phyloP scores from a whole-genome alignment of 2,329 filamentous ascomycete genomes.

The Stylonectria norvegica region DNA sequence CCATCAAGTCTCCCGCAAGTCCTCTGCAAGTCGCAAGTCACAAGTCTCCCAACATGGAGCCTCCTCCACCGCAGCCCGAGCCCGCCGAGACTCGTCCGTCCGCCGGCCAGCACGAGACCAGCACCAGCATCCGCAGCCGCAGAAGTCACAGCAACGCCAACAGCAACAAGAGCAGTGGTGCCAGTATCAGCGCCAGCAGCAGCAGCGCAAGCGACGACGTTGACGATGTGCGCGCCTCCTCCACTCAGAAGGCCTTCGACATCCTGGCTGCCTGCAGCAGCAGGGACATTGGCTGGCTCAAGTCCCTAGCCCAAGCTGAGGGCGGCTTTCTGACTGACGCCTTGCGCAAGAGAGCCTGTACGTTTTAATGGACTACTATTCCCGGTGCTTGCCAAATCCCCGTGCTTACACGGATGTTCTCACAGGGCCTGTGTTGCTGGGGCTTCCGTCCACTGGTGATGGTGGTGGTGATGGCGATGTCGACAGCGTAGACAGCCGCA shows the following conservation, averaged over 20 bases:
- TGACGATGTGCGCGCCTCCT: constrained; percentile 13
- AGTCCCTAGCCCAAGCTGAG: constrained; percentile 55
- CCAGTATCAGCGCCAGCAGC: constrained; percentile 5
- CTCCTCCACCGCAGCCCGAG: not conserved
- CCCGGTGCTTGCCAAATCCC: constrained; percentile 1
- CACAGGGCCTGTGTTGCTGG: constrained; percentile 62
- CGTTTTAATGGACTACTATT: constrained; percentile 35
- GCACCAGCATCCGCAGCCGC: not conserved
- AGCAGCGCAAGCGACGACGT: constrained; percentile 5
- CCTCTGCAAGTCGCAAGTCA: no score
- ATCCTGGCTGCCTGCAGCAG: constrained; percentile 56
- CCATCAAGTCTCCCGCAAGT: not conserved
- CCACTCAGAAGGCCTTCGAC: constrained; percentile 34
- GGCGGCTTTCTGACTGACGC: constrained; percentile 67
- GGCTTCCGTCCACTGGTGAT: constrained; percentile 25
- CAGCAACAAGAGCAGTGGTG: no score
- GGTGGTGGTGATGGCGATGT: not conserved
- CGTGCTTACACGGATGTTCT: constrained; percentile 12
- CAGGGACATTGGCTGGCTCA: constrained; percentile 54
- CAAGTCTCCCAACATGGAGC: not conserved
- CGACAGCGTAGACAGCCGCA: constrained; percentile 5
- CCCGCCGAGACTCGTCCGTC: not conserved
- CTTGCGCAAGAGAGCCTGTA: constrained; percentile 74
- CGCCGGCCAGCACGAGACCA: not conserved
- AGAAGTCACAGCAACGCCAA: not conserved